Evolutionary conservation across 2,329 filamentous ascomycete genomes (phyloP), one percentile per base, ranked within the genome.

Genomic region (Aspergillus novofumigatus): DNA sequence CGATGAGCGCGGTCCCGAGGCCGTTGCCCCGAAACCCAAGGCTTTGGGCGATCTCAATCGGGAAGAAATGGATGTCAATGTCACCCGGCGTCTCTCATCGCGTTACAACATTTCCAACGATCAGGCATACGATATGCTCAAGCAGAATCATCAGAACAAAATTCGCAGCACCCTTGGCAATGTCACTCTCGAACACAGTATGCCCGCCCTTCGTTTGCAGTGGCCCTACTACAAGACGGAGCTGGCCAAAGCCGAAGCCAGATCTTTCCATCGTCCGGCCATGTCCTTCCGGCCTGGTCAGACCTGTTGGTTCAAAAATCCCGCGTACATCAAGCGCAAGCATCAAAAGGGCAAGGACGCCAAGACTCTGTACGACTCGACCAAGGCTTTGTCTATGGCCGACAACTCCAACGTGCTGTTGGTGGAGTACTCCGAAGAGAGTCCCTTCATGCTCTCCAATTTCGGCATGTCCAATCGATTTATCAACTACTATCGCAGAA

Each of bases 41-140:
- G 65, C 69, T 21, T 63, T 71, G 23, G 68, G 69, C 29, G 69
- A 71, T 49, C 67, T 71, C 51, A 71, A 71, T 35, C 67, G 69
- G 20, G 69, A 88, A 83, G 74, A 86, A 83, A 60, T 86, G 86
- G 78, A 85, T 83, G 85, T 86, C 17, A 88, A 86, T 52, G 77
- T 91, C 45, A 86, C 87, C 3, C 89, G 88, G 54, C 86, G 90
- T 55, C 82, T 96, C 38, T 85, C 85, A 41, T 85, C 88, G 64
- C 87, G 93, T 45, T 99, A 96, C 81, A 97, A 97, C 70, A 90
- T 95, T 57, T 96, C 92, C 29, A 97, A 97, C 62, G 94, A 99
- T 68, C 89, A 94, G 58, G 92, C 92, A 1, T 99, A 99, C 72
- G 92, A 97, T 69, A 86, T 92, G 59, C 83, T 99, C 48, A 97